These are phyloP conservation scores for Phytopythium sindhum DNA, from an alignment of 352 stramenopile species.

Conservation along the genomic window DNA sequence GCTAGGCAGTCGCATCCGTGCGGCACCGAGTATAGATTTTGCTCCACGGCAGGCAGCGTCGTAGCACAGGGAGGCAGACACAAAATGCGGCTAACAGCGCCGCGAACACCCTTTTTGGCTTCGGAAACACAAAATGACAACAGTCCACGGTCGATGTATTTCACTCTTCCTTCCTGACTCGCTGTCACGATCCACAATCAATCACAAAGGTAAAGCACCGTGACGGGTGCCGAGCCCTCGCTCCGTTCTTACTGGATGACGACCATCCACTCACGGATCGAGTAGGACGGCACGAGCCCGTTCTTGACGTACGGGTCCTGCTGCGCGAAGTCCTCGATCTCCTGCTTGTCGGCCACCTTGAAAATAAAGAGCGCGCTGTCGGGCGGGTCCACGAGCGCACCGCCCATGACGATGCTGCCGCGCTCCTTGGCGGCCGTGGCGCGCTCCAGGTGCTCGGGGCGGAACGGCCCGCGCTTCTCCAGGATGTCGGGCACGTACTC, in stretches of 20 bases:
- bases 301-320: constrained; percentile 72
- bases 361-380: constrained; percentile 69
- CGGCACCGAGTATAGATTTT: constrained; percentile 1
- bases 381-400: constrained; percentile 60
- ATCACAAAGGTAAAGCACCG: not conserved
- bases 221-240: too few relatives aligned
- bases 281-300: constrained; percentile 59
- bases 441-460: constrained; percentile 54
- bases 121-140: not conserved
- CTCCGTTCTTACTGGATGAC: constrained; percentile 53
- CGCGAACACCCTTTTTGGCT: not conserved
- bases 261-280: constrained; percentile 74
- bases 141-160: not conserved
- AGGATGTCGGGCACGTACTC: constrained; percentile 75
- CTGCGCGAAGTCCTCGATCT: constrained; percentile 65
- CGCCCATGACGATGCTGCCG: constrained; percentile 63
- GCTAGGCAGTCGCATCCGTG: too few relatives aligned
- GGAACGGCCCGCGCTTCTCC: constrained; percentile 67
- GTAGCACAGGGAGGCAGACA: too few relatives aligned
- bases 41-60: not conserved
- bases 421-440: constrained; percentile 46
- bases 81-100: not conserved
- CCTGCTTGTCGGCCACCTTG: constrained; percentile 43
- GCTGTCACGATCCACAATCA: not conserved
- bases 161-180: not conserved